These are phyloP conservation scores for Neckera pumila DNA, from an alignment of 225 moss, liverwort and hornwort species.

Conservation along the genomic window DNA sequence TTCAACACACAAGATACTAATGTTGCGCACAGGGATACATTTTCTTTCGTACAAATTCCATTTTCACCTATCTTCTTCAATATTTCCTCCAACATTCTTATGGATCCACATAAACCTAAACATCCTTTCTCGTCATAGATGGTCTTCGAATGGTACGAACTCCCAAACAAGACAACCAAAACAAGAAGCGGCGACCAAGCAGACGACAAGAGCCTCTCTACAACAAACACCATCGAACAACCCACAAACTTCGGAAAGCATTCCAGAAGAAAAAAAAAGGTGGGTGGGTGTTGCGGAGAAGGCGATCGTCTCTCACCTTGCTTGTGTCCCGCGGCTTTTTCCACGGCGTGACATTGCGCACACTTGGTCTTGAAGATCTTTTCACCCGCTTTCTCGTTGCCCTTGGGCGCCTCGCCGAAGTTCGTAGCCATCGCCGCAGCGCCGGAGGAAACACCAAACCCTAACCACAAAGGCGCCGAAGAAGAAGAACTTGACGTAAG, in stretches of 20 bases:
- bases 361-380: constrained; percentile 92
- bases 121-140: neutral
- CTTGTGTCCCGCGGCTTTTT: constrained; percentile 57
- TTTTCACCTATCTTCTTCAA: neutral
- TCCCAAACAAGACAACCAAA: neutral
- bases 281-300: too few species aligned
- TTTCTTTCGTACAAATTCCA: neutral
- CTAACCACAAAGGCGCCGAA: neutral
- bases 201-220: neutral
- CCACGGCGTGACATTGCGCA: constrained; percentile 67
- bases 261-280: too few species aligned
- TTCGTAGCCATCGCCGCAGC: constrained; percentile 12
- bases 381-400: constrained; percentile 47
- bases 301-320: constrained; percentile 8
- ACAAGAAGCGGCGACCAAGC: neutral
- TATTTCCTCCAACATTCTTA: neutral
- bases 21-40: neutral
- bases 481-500: neutral
- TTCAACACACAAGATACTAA: neutral
- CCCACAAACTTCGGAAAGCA: neutral
- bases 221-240: neutral
- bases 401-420: constrained; percentile 49
- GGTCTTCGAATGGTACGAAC: neutral
- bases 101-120: neutral
- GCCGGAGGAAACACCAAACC: neutral